phyloP scores from a whole-genome alignment of 1,139 yeast species.

The Blastobotrys raffinosifermentans region DNA sequence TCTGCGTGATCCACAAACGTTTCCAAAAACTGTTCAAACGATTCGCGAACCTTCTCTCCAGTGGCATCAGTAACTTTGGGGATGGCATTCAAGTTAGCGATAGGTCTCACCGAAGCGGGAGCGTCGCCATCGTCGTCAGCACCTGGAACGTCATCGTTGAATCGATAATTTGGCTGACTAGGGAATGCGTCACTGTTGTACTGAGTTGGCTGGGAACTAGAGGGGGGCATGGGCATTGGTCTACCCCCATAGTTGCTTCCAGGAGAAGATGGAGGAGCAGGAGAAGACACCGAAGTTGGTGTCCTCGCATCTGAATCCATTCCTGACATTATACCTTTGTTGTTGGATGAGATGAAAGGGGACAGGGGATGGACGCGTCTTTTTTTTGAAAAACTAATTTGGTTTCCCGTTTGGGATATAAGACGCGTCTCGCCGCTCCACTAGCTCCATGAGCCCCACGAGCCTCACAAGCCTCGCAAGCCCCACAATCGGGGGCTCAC shows the following conservation, averaged over 20 bases:
- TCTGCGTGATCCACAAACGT: slow-evolving; percentile 43
- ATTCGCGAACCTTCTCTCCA: slow-evolving; percentile 88
- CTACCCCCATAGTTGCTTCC: background rate
- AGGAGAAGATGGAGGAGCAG: slow-evolving; percentile 1
- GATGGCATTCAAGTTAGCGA: slow-evolving; percentile 34
- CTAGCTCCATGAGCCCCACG: too few species aligned
- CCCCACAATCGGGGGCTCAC: too few species aligned
- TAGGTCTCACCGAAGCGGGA: slow-evolving; percentile 12
- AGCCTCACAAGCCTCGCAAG: too few species aligned
- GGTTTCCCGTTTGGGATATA: too few species aligned
- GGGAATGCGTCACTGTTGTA: slow-evolving; percentile 1
- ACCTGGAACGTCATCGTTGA: slow-evolving; percentile 2
- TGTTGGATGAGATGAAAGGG: too few species aligned
- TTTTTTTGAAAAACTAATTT: too few species aligned
- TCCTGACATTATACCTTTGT: too few species aligned
- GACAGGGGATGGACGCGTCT: too few species aligned
- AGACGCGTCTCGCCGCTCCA: too few species aligned
- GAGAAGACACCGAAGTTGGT: background rate
- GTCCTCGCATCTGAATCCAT: background rate
- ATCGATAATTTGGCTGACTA: background rate
- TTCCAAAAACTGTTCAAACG: slow-evolving; percentile 80
- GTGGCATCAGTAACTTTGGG: slow-evolving; percentile 88
- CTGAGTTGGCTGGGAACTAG: background rate
- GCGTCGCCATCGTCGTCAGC: slow-evolving; percentile 12
- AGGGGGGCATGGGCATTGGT: background rate